Conservation (phyloP, 2,329 filamentous ascomycete species). For the Aspergillus fumigatiaffinis region DNA sequence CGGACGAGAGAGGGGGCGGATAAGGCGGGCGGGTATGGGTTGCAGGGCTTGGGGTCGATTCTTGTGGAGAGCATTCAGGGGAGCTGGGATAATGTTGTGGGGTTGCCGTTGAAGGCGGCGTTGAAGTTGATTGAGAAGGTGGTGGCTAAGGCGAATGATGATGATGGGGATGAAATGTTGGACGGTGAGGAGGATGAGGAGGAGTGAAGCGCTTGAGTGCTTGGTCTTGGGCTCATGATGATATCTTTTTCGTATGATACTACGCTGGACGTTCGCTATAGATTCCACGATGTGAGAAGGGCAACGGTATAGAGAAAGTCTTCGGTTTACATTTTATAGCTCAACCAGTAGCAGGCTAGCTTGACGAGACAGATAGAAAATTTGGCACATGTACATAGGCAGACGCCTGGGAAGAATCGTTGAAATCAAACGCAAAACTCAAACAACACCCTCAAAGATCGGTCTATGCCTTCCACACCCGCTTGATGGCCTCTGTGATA, state of each 20-base stretch:
- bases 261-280: neutral
- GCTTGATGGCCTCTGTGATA: conserved; percentile 81
- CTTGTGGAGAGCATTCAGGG: conserved; percentile 87
- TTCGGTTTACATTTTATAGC: conserved; percentile 14
- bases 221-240: neutral
- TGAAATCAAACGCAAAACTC: conserved; percentile 21
- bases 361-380: conserved; percentile 16
- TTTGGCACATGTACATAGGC: conserved; percentile 31
- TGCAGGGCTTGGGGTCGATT: conserved; percentile 84
- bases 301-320: neutral
- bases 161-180: conserved; percentile 44
- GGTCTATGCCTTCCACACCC: conserved; percentile 73
- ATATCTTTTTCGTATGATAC: conserved; percentile 5
- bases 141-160: conserved; percentile 69
- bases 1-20: conserved; percentile 84
- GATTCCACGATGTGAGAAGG: neutral
- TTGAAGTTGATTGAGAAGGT: conserved; percentile 83
- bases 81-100: conserved; percentile 89
- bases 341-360: conserved; percentile 11
- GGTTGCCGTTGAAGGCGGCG: conserved; percentile 74
- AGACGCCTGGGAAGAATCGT: conserved; percentile 27
- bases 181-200: conserved; percentile 41
- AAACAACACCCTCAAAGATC: conserved; percentile 21
- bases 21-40: conserved; percentile 92
- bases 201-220: conserved; percentile 7